These are phyloP conservation scores for Monoraphidium neglectum DNA, from an alignment of 139 green algal species.

Conservation along the genomic window DNA sequence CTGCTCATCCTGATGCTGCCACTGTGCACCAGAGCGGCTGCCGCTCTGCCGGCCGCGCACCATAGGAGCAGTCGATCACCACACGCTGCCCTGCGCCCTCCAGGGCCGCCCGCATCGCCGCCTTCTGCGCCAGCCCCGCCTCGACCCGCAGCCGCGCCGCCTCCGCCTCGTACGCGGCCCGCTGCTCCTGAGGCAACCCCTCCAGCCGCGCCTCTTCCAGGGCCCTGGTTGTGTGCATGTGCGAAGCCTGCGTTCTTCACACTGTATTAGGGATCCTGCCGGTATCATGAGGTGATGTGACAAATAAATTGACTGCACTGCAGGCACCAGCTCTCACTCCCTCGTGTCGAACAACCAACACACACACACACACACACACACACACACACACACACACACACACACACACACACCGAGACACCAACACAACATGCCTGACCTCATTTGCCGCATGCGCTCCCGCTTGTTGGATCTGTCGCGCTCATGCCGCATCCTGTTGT, in stretches of 20 bases:
- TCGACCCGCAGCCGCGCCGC: slow-evolving; percentile 5
- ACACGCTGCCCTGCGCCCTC: slow-evolving; percentile 19
- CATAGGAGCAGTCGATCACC: slow-evolving; percentile 43
- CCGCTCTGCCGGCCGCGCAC: not conserved
- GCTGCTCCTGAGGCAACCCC: not conserved
- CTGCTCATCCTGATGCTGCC: not conserved
- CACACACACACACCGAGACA: not conserved
- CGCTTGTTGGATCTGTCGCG: slow-evolving; percentile 10
- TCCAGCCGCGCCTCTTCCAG: slow-evolving; percentile 3
- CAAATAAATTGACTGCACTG: not conserved
- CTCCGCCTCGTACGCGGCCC: slow-evolving; percentile 12
- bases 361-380: not conserved
- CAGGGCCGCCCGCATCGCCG: slow-evolving; percentile 22
- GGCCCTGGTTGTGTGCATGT: not conserved
- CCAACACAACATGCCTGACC: not conserved
- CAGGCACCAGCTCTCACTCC: not conserved
- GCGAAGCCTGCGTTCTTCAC: not conserved
- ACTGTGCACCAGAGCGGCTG: not conserved
- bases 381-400: not conserved
- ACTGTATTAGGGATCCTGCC: too few relatives aligned
- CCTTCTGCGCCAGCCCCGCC: slow-evolving; percentile 9
- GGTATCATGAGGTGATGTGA: not conserved
- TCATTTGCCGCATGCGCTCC: not conserved
- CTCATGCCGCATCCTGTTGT: slow-evolving; percentile 25
- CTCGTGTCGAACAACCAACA: not conserved